Base-by-base conservation (phyloP, 768 basidiomycete species). In the Gyrodon lividus region DNA sequence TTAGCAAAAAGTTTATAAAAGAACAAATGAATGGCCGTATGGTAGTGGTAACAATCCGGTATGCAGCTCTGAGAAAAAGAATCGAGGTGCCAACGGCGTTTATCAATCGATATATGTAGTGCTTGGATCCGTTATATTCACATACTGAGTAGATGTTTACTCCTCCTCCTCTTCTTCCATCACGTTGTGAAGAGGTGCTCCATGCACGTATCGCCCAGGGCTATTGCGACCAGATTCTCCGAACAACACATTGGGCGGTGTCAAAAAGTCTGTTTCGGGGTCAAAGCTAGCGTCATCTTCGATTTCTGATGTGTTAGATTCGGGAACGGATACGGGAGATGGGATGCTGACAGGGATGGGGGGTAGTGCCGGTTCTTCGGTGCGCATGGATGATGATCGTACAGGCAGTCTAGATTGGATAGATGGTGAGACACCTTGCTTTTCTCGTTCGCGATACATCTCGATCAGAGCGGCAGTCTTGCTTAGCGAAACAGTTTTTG, bases 101-200 rank as follows among this genome's bases (percentile, higher is more conserved):
- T n/a, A n/a, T n/a, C n/a, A n/a, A n/a, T n/a, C n/a, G n/a, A n/a
- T 33, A 52, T 24, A 56, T 42, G 8, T 30, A 45, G 48, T 35
- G 26, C 34, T 51, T 49, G 5, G 38, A 54, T 41, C 43, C 50
- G 48, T 56, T 55, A 56, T 63, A 59, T 45, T 63, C 57, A 66
- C 62, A 62, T 10, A 46, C 7, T 43, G 48, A 24, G 31, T 30
- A 22, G 41, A 43, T 43, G 46, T 34, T 50, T 35, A 56, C 2
- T 84, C 83, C 59, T 89, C 86, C 55, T 90, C 88, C 52, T 87
- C 85, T 60, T 91, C 89, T 65, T 92, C 91, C 43, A 91, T 20
- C 37, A 93, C 91, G 54, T 92, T 92, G 57, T 92, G 88, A 61
- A 93, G 74, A 24, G 91, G 91, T 7, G 88, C 87, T 22, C 91